A percentile compares a stretch with the other conserved stretches of the same genome.
Evolutionary conservation across 2,329 filamentous ascomycete species (phyloP).

Genomic region (Seiridium cupressi): DNA sequence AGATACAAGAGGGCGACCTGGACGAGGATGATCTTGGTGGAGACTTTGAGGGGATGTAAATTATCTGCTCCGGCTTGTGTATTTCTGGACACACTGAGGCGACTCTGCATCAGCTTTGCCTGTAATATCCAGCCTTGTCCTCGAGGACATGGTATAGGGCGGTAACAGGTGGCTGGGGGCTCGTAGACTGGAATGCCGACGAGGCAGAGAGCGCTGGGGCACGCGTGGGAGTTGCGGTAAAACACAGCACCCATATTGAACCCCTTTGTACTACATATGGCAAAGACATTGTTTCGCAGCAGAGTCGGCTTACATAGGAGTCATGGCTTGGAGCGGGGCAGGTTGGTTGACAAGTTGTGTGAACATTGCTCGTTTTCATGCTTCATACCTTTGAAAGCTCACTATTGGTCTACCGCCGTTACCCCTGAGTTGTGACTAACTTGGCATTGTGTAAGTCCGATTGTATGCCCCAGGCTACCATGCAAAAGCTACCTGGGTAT

Average conservation of each 20-base stretch:
- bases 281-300: not conserved
- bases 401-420: too few species aligned
- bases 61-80: slow-evolving; percentile 13
- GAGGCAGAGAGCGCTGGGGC: not conserved
- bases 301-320: not conserved
- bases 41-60: slow-evolving; percentile 91
- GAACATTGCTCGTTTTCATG: not conserved
- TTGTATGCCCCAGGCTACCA: too few species aligned
- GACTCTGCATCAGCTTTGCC: not conserved
- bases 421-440: too few species aligned
- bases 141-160: not conserved
- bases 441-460: too few species aligned
- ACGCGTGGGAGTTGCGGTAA: not conserved
- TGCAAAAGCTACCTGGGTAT: too few species aligned
- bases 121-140: not conserved
- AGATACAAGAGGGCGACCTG: slow-evolving; percentile 96
- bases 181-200: not conserved
- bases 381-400: not conserved
- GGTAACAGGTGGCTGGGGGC: not conserved
- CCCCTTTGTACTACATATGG: not conserved
- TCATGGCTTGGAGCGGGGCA: not conserved
- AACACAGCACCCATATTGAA: not conserved
- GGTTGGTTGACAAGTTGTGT: not conserved
- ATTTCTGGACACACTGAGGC: slow-evolving; percentile 9
- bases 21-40: slow-evolving; percentile 95